Conservation (phyloP, 495 filamentous ascomycete species). For the Daldinia bambusicola region DNA sequence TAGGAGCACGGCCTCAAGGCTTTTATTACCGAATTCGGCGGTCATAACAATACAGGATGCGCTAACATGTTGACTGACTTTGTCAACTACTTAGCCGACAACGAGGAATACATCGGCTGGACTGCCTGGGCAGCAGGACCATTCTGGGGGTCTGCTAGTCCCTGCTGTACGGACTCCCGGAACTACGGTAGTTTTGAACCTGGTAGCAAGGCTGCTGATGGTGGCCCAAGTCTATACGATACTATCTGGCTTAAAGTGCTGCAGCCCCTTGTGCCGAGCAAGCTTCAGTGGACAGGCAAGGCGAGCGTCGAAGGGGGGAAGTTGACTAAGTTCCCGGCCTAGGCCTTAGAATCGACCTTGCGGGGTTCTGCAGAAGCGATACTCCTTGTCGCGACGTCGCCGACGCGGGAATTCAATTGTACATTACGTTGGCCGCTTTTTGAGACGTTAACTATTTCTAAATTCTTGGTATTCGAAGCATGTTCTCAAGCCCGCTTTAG, state of each 20-base stretch:
- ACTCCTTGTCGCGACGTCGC: background rate
- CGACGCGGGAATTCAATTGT: background rate
- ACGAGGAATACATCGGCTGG: conserved; percentile 65
- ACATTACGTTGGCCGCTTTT: background rate
- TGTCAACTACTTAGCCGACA: conserved; percentile 60
- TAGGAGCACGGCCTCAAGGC: conserved; percentile 60
- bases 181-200: conserved; percentile 60
- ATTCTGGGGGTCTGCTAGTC: conserved; percentile 58
- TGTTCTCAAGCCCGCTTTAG: background rate
- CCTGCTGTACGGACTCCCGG: conserved; percentile 59
- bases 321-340: conserved; percentile 34
- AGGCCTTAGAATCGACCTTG: background rate
- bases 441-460: background rate
- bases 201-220: conserved; percentile 56
- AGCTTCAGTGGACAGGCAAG: conserved; percentile 54
- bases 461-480: background rate
- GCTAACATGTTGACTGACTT: conserved; percentile 55
- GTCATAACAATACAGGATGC: conserved; percentile 60
- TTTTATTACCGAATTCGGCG: conserved; percentile 65
- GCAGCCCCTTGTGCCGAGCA: conserved; percentile 55
- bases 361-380: background rate
- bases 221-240: conserved; percentile 57
- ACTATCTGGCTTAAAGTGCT: conserved; percentile 58
- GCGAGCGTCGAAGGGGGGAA: conserved; percentile 51
- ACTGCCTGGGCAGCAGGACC: conserved; percentile 64